These are phyloP conservation scores for Boletus rex-veris DNA, from an alignment of 768 basidiomycete species.

Conservation along the genomic window DNA sequence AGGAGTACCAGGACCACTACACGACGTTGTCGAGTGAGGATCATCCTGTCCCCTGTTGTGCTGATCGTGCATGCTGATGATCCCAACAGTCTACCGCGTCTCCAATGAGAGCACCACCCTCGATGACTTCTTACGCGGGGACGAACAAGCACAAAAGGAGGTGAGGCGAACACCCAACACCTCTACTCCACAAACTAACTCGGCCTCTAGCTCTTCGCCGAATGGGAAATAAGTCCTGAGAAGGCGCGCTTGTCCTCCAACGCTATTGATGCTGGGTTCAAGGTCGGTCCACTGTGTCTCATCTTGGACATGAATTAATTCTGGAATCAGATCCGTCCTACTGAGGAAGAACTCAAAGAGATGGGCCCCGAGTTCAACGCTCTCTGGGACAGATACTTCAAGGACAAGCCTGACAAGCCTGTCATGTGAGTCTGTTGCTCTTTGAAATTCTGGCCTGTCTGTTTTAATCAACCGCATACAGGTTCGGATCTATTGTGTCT, in stretches of 20 bases:
- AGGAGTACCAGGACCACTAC: constrained; percentile 74
- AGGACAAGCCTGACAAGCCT: constrained; percentile 77
- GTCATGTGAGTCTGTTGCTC: constrained; percentile 47
- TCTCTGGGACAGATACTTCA: constrained; percentile 69
- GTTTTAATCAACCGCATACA: constrained; percentile 7
- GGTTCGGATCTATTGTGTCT: constrained; percentile 66
- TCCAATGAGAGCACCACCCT: constrained; percentile 60
- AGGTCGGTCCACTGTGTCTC: constrained; percentile 36
- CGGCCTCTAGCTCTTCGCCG: constrained; percentile 44
- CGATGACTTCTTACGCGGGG: constrained; percentile 70
- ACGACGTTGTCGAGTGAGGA: constrained; percentile 59
- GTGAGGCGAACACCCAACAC: constrained; percentile 23
- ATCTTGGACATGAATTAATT: not conserved
- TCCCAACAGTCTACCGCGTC: constrained; percentile 55
- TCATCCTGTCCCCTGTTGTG: not conserved
- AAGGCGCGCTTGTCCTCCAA: constrained; percentile 68
- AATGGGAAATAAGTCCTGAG: constrained; percentile 66
- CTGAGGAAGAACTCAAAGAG: constrained; percentile 65
- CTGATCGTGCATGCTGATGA: not conserved
- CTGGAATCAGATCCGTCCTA: constrained; percentile 57
- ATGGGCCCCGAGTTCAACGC: constrained; percentile 76
- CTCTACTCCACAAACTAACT: not conserved
- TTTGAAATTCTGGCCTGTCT: not conserved
- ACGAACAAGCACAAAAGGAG: constrained; percentile 54
- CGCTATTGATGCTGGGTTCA: constrained; percentile 73